Evolutionary conservation across 2,329 filamentous ascomycete species (phyloP).

Genomic region (Tolypocladium pustulatum): DNA sequence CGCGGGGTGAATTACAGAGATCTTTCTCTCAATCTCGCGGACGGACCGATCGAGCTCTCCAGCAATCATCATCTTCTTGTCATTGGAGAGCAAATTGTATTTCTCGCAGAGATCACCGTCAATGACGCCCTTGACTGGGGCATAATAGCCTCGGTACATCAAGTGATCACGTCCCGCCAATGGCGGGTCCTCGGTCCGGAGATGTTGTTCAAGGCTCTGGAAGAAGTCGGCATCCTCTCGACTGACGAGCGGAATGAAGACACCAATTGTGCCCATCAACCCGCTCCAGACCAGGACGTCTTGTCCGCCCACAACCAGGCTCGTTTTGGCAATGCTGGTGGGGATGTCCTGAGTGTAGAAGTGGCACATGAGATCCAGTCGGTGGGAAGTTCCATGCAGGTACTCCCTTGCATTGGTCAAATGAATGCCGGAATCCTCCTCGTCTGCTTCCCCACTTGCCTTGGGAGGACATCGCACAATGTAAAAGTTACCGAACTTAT

Average conservation of each 20-base stretch:
- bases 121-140: slow-evolving; percentile 90
- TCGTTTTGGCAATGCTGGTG: slow-evolving; percentile 79
- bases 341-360: slow-evolving; percentile 89
- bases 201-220: slow-evolving; percentile 80
- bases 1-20: slow-evolving; percentile 42
- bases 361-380: slow-evolving; percentile 76
- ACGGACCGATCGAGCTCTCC: slow-evolving; percentile 85
- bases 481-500: slow-evolving; percentile 97
- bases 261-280: slow-evolving; percentile 86
- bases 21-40: slow-evolving; percentile 90
- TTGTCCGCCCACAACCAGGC: slow-evolving; percentile 81
- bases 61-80: slow-evolving; percentile 93
- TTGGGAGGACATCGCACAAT: slow-evolving; percentile 80
- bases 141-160: slow-evolving; percentile 92
- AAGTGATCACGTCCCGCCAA: slow-evolving; percentile 89
- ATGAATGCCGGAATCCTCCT: slow-evolving; percentile 82
- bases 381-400: slow-evolving; percentile 78
- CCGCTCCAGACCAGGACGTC: slow-evolving; percentile 91
- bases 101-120: slow-evolving; percentile 95
- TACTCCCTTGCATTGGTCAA: slow-evolving; percentile 86
- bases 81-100: slow-evolving; percentile 70
- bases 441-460: slow-evolving; percentile 80
- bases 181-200: slow-evolving; percentile 78
- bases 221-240: slow-evolving; percentile 97
- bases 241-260: slow-evolving; percentile 82